Evolutionary conservation across 306 rosid genomes (phyloP).

Genomic region (Rosa chinensis): DNA sequence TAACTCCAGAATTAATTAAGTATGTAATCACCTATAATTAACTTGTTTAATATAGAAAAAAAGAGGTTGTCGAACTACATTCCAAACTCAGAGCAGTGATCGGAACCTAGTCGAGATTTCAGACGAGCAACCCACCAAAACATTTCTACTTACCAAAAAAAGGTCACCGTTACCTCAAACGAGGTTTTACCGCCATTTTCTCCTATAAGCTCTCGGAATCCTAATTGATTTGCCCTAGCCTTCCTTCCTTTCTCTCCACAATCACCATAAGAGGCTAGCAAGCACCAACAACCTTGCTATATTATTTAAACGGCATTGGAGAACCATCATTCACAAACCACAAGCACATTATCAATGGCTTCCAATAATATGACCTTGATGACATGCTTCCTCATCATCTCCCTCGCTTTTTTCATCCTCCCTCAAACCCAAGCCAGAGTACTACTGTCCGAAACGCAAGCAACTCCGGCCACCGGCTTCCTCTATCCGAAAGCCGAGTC

Average conservation of each 20-base stretch:
- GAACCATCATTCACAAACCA: not conserved
- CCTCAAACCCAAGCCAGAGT: slow-evolving; percentile 3
- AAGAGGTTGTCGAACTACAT: not conserved
- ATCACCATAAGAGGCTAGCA: not conserved
- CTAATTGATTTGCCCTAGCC: not conserved
- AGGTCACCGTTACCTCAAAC: not conserved
- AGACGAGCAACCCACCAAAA: not conserved
- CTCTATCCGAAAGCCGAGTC: slow-evolving; percentile 51
- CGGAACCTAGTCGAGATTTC: not conserved
- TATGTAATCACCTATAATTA: not conserved
- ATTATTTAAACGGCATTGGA: not conserved
- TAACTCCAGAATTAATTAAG: not conserved
- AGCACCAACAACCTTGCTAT: not conserved
- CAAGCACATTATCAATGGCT: not conserved
- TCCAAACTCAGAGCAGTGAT: not conserved
- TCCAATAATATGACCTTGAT: not conserved
- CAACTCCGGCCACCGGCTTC: slow-evolving; percentile 21
- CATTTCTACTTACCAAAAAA: not conserved
- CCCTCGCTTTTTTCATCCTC: not conserved
- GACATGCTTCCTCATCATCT: not conserved
- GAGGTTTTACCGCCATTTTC: not conserved
- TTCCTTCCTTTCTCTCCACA: not conserved
- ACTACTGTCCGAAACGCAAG: slow-evolving; percentile 8
- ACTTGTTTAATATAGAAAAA: not conserved
- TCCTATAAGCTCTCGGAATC: not conserved